A percentile compares a stretch with the other conserved stretches of the same genome.
phyloP scores from a whole-genome alignment of 306 rosid species.

The Cajanus cajan region DNA sequence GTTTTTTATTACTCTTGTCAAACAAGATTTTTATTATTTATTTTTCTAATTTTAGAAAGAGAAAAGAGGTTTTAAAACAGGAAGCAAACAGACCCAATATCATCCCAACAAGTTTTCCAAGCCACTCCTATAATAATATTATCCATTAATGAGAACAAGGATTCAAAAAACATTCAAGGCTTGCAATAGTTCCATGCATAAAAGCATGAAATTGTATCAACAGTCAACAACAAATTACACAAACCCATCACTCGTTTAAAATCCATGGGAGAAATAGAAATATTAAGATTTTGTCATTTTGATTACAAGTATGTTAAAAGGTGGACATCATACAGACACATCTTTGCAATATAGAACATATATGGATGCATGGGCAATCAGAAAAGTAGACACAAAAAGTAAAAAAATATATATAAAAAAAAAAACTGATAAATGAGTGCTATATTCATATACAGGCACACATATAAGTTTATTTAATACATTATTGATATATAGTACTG shows the following conservation, averaged over 20 bases:
- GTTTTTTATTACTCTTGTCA: neutral
- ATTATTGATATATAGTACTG: neutral
- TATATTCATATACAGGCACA: neutral
- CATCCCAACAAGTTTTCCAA: slow-evolving; percentile 13
- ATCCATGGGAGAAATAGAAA: neutral
- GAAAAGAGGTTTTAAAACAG: neutral
- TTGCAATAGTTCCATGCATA: neutral
- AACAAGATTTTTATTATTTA: too few species aligned
- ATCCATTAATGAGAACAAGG: neutral
- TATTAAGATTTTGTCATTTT: neutral
- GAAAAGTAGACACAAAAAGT: neutral
- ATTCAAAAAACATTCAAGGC: neutral
- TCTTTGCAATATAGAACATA: neutral
- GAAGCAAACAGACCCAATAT: neutral
- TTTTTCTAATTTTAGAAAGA: neutral
- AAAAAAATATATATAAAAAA: too few species aligned
- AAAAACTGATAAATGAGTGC: neutral
- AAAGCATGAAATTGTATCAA: neutral
- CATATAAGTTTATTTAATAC: neutral
- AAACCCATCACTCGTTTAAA: slow-evolving; percentile 15
- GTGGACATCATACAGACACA: neutral
- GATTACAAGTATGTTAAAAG: neutral
- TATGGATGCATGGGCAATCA: neutral
- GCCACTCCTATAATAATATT: slow-evolving; percentile 4
- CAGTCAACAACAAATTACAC: neutral